Evolutionary conservation across 2,329 filamentous ascomycete species (phyloP).

Genomic region (Ceratocystiopsis minuta): DNA sequence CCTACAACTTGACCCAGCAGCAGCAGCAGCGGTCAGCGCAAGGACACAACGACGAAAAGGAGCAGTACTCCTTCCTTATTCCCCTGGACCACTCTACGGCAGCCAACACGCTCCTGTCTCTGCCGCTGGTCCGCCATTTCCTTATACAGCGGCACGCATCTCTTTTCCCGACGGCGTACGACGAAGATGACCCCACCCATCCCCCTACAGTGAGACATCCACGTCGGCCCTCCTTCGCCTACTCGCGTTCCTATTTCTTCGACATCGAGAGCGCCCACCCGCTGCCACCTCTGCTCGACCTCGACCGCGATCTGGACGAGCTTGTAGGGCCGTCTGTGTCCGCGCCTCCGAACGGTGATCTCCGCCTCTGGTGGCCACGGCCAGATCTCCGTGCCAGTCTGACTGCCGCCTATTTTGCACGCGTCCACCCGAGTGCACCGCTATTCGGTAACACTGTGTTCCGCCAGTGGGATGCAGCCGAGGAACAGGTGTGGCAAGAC

Average conservation of each 20-base stretch:
- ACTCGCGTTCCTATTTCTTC: constrained; percentile 17
- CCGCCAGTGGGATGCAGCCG: constrained; percentile 12
- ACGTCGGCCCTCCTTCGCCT: constrained; percentile 5
- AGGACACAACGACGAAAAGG: constrained; percentile 3
- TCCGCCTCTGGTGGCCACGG: neutral
- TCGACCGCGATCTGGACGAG: constrained; percentile 8
- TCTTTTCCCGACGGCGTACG: no score
- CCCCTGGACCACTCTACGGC: constrained; percentile 18
- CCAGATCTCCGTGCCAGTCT: constrained; percentile 12
- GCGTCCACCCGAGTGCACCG: constrained; percentile 19
- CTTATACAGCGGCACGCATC: no score
- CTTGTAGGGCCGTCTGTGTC: no score
- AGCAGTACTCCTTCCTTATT: constrained; percentile 19
- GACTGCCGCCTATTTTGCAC: constrained; percentile 16
- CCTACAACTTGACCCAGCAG: no score
- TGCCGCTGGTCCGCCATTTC: constrained; percentile 14
- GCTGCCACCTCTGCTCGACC: constrained; percentile 15
- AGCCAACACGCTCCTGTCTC: constrained; percentile 16
- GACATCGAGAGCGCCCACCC: constrained; percentile 17
- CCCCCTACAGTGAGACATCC: no score
- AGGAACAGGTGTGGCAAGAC: constrained; percentile 5
- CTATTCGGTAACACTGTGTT: constrained; percentile 16
- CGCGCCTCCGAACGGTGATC: no score
- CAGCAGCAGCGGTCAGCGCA: neutral
- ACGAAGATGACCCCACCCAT: no score